Evolutionary conservation across 352 stramenopile species (phyloP).

Genomic region (Peronosclerospora sorghi): DNA sequence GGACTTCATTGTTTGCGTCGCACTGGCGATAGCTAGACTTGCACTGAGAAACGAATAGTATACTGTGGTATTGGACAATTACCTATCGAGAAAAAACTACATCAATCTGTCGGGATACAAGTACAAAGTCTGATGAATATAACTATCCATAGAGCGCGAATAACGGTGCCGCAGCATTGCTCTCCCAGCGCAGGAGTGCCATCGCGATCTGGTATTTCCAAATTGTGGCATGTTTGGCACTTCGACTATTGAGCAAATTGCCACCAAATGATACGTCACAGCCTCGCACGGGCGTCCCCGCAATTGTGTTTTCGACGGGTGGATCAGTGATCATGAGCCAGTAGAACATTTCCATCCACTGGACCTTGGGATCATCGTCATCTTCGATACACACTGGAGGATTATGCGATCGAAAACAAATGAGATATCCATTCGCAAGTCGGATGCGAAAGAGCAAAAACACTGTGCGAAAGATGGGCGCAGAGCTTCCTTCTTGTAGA

Average conservation of each 20-base stretch:
- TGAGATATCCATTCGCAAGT: constrained; percentile 45
- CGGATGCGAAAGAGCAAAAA: constrained; percentile 64
- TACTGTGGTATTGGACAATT: too few relatives aligned
- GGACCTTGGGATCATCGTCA: constrained; percentile 48
- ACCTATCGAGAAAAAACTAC: too few relatives aligned
- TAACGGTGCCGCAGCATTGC: constrained; percentile 60
- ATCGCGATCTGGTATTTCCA: constrained; percentile 82
- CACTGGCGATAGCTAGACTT: too few relatives aligned
- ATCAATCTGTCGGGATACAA: too few relatives aligned
- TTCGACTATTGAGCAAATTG: constrained; percentile 52
- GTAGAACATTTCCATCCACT: constrained; percentile 78
- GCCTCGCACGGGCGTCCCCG: constrained; percentile 14
- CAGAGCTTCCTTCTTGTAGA: constrained; percentile 43
- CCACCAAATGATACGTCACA: constrained; percentile 65
- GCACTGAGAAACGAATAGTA: too few relatives aligned
- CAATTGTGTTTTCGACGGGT: constrained; percentile 7
- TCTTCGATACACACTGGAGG: constrained; percentile 37
- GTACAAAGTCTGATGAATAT: neutral
- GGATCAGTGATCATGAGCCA: constrained; percentile 61
- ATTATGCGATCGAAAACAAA: constrained; percentile 66
- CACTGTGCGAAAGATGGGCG: constrained; percentile 64
- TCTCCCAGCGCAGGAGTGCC: constrained; percentile 65
- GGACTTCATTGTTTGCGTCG: too few relatives aligned
- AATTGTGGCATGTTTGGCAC: constrained; percentile 43
- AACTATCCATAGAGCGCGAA: constrained; percentile 49